Base-by-base conservation (phyloP, 208 protist genomes). In the Acanthamoeba polyphaga region DNA sequence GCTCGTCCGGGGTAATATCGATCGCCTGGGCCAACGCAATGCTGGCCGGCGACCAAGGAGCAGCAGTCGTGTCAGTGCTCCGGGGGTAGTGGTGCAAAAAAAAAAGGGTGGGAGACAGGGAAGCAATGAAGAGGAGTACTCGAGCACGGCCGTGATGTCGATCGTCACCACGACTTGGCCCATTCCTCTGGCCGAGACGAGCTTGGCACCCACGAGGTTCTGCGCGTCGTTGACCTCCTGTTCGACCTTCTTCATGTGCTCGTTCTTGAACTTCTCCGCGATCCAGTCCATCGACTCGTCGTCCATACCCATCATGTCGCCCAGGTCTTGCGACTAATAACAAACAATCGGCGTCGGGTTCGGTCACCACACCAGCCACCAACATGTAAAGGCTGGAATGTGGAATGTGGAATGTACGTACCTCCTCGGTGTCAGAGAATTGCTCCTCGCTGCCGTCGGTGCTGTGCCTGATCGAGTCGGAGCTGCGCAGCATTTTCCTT, bases 1-100 rank as follows among this genome's bases (percentile, higher is more conserved):
- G 80, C 80, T 89, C 80, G n/a, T 62, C 80, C 17, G 27, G 13
- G 51, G 80, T 89, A 0, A 89, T 24, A 15, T 89, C 80, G 17
- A 89, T 80, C 72, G 72, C 72, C 29, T 80, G 29, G n/a, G 72
- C 72, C 29, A 80, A 46, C 6, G 32, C 72, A 5, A 22, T 12
- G 34, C 62, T 60, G 17, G 55, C 8, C 53, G 53, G 10, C 43
- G 6, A 49, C 6, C 43, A 5, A 49, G 5, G 53, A 10, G 53
- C 53, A 58, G 9, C 53, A 58, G 53, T 58, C 12, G 17, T 22
- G 46, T 51, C 10, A 51, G 46, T 13, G 46, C 46, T 51, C 46
- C 12, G 46, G 46, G 46, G 46, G 6, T 51, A 13, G 6, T 51
- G 46, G 46, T 51, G 46, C 1, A 22, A 58, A 58, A 55, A 55